Base-by-base conservation (phyloP, 805 yeast species). In the Saturnispora ahearnii region DNA sequence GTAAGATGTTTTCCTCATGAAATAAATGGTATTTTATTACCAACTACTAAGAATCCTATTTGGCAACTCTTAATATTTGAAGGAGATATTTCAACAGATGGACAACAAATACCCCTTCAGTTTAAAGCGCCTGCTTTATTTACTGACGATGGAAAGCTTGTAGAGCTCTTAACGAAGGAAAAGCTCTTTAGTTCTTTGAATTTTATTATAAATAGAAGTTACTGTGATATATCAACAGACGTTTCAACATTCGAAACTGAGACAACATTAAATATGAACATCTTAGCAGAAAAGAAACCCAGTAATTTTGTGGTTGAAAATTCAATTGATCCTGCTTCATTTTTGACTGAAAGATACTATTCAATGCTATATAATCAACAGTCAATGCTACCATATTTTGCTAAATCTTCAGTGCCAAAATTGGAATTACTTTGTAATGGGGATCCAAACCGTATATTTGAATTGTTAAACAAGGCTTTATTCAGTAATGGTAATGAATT, bases 331-430 rank as follows among this genome's bases (percentile, higher is more conserved):
- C 67, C 69, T 2, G 51, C 47, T 4, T 53, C 58, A 41, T 65
- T 61, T 41, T 45, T 66, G 3, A 45, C 53, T 1, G 62, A 62
- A 24, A 43, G 62, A 12, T 66, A 66, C 47, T 60, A 56, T 30
- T 51, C 62, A 1, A 55, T 59, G 7, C 52, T 66, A 4, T 66
- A 65, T 52, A 54, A 51, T 18, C 46, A 48, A n/a, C 51, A 62
- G 2, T 54, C 56, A 3, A 63, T 65, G 11, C 30, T 65, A 6
- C 63, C 62, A 47, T 59, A 58, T 44, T 65, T 66, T 41, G 54
- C 63, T 3, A 66, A 66, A 47, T 62, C 67, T 2, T 57, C 67
- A 1, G 42, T 66, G 6, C 61, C 69, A 0, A 57, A 66, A 41
- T 52, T 65, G 22, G 59, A 61, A 37, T 46, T 63, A 1, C 49